phyloP scores from a whole-genome alignment of 129 eudicot species.

The Calendula officinalis region DNA sequence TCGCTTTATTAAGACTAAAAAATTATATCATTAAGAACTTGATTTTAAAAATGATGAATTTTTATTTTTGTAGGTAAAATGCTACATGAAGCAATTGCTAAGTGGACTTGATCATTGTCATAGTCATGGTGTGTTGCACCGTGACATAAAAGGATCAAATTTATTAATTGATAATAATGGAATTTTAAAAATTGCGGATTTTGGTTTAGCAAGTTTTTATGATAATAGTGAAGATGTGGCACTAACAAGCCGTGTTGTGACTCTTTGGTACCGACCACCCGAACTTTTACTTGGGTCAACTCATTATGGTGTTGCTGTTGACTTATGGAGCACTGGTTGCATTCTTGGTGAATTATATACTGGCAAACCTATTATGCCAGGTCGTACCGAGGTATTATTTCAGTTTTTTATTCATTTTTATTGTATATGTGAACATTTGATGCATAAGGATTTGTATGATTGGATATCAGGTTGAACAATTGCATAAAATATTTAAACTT shows the following conservation, averaged over 20 bases:
- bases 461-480: slow-evolving; percentile 6
- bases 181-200: slow-evolving; percentile 44
- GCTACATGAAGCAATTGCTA: slow-evolving; percentile 48
- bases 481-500: too few species aligned
- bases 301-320: slow-evolving; percentile 39
- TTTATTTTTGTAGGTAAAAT: slow-evolving; percentile 35
- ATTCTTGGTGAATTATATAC: slow-evolving; percentile 44
- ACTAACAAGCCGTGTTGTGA: slow-evolving; percentile 51
- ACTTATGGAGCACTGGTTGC: slow-evolving; percentile 53
- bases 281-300: slow-evolving; percentile 55
- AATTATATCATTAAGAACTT: too few species aligned
- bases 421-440: too few species aligned
- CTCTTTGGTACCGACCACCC: slow-evolving; percentile 56
- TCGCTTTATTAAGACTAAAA: too few species aligned
- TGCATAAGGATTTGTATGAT: too few species aligned
- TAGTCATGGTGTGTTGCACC: slow-evolving; percentile 47
- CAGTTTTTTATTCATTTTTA: background rate
- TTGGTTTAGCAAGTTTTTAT: slow-evolving; percentile 40
- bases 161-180: slow-evolving; percentile 42
- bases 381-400: slow-evolving; percentile 59
- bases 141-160: slow-evolving; percentile 48
- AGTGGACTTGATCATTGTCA: slow-evolving; percentile 53
- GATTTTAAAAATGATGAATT: background rate
- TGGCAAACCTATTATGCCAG: slow-evolving; percentile 70
- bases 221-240: slow-evolving; percentile 26